Evolutionary conservation across 495 filamentous ascomycete genomes (phyloP), one percentile per base, ranked within the genome.

Genomic region (Daldinia decipiens): DNA sequence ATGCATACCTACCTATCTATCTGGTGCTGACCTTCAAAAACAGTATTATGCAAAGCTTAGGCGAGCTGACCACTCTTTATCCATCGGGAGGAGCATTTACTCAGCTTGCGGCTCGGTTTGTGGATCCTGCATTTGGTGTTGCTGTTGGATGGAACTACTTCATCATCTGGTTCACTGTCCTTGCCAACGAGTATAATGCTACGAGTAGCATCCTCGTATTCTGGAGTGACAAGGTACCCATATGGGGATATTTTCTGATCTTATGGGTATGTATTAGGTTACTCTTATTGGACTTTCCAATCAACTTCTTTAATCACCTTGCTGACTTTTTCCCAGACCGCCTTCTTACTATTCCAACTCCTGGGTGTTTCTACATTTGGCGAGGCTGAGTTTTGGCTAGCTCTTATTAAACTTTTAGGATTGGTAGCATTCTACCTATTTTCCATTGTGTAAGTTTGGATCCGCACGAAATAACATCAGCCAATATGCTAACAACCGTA

Each of bases 81-180:
- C 91, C 91, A 9, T 84, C 88, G 51, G 89, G 89, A 38, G 91
- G 85, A 45, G 80, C 86, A 15, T 82, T 87, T 63, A 83, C 81
- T 12, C 78, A 88, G 36, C 89, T 93, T 43, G 89, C 89, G 26
- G 83, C 90, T 61, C 86, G 91, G 39, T 88, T 94, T 68, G 86
- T 93, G 59, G 89, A 92, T 75, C 88, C 90, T 50, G 89, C 90
- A 43, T 87, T 94, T 79, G 93, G 91, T 38, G 93, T 94, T 67
- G 91, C 93, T 39, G 93, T 97, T 70, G 93, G 93, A 31, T 93
- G 91, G 90, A 89, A 92, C 71, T 93, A 93, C 71, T 88, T 87
- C 71, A 85, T 92, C 62, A 83, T 85, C 64, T 93, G 91, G 90
- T 79, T 86, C 67, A 77, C 82, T 19, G 84, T 88, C 11, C 74